Evolutionary conservation across 495 filamentous ascomycete genomes (phyloP).

Genomic region (Parmelia sp.): DNA sequence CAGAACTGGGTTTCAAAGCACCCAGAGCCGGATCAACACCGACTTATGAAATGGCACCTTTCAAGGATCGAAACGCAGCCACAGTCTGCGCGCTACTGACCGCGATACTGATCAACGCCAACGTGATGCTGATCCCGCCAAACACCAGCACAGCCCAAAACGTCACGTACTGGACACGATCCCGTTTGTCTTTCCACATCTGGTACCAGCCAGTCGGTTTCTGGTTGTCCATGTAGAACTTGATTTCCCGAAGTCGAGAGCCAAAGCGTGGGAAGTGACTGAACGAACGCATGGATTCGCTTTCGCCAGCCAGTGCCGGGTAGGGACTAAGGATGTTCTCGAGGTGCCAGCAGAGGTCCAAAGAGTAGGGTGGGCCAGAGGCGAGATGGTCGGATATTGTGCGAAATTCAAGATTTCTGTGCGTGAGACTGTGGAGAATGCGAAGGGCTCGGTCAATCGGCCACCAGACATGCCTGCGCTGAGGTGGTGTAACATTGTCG

Average conservation of each 20-base stretch:
- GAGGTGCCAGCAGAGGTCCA: conserved; percentile 7
- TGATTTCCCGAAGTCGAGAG: conserved; percentile 14
- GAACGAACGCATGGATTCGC: conserved; percentile 6
- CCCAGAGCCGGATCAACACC: background rate
- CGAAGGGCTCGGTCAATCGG: background rate
- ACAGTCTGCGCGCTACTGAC: conserved; percentile 17
- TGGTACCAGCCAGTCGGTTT: conserved; percentile 11
- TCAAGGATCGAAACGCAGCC: conserved; percentile 6
- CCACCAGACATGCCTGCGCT: background rate
- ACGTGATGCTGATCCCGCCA: conserved; percentile 11
- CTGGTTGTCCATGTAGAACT: conserved; percentile 19
- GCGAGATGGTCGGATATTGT: conserved; percentile 1
- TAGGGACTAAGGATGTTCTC: conserved; percentile 1
- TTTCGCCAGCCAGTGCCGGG: conserved; percentile 1
- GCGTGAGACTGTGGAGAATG: background rate
- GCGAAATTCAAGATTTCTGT: background rate
- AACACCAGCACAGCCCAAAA: conserved; percentile 20
- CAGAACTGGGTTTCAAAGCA: background rate
- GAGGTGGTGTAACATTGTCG: background rate
- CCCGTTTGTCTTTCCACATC: conserved; percentile 20
- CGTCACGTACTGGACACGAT: conserved; percentile 16
- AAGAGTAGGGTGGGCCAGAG: conserved; percentile 1
- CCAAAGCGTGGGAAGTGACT: conserved; percentile 13
- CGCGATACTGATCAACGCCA: conserved; percentile 12
- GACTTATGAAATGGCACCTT: background rate